Conservation (phyloP, 164 flowering plant species). For the Umbilicus rupestris region DNA sequence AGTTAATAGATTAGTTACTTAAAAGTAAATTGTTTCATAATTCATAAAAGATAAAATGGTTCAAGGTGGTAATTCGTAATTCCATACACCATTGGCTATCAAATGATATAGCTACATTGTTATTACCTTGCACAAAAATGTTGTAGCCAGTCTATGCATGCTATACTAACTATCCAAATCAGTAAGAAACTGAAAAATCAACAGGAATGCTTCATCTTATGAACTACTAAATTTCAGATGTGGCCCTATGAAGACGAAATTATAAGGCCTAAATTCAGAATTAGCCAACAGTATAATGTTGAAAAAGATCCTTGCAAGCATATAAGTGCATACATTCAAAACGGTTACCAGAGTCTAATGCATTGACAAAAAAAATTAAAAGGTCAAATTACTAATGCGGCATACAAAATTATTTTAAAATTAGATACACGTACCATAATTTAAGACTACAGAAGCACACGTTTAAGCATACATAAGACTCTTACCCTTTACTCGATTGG, state of each 20-base stretch:
- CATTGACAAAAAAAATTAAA: neutral
- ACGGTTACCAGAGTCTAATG: too few relatives aligned
- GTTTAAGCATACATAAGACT: neutral
- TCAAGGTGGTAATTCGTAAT: neutral
- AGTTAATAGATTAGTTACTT: too few relatives aligned
- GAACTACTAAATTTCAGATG: neutral
- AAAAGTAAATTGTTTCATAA: neutral
- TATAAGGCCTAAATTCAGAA: neutral
- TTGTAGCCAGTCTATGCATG: neutral
- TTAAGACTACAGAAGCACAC: neutral
- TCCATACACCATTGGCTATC: neutral
- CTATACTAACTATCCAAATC: neutral
- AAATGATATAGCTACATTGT: neutral
- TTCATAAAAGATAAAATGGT: neutral
- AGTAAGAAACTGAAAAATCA: neutral
- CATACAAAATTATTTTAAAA: neutral
- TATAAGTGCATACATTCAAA: too few relatives aligned
- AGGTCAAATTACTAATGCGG: too few relatives aligned
- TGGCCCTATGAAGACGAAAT: neutral
- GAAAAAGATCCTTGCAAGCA: too few relatives aligned
- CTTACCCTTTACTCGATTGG: slow-evolving; percentile 88
- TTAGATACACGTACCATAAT: neutral
- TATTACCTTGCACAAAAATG: neutral
- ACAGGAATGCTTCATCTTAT: neutral
- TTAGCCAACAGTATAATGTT: too few relatives aligned